phyloP scores from a whole-genome alignment of 495 filamentous ascomycete genomes.

The Thozetella sp. region DNA sequence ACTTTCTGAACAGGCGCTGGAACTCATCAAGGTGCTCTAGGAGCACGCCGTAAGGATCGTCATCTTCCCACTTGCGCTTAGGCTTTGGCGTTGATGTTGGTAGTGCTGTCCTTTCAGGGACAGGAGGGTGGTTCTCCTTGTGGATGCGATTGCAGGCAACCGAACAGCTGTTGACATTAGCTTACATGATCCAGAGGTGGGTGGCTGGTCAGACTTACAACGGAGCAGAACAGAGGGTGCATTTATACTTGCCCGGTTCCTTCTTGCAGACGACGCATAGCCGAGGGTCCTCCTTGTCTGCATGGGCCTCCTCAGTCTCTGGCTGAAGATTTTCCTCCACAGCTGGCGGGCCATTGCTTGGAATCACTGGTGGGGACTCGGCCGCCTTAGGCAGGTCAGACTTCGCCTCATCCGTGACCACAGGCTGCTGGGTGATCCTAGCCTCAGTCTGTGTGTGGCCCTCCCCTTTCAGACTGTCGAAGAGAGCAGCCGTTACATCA shows the following conservation, averaged over 20 bases:
- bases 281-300: slow-evolving; percentile 10
- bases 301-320: not conserved
- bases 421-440: not conserved
- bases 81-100: slow-evolving; percentile 21
- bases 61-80: slow-evolving; percentile 8
- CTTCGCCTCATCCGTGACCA: not conserved
- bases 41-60: slow-evolving; percentile 34
- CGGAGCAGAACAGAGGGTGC: slow-evolving; percentile 60
- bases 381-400: no score
- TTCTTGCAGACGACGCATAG: slow-evolving; percentile 61
- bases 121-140: slow-evolving; percentile 44
- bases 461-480: not conserved
- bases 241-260: slow-evolving; percentile 65
- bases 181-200: not conserved
- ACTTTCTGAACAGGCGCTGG: slow-evolving; percentile 48
- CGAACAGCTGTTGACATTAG: slow-evolving; percentile 58
- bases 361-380: no score
- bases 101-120: slow-evolving; percentile 11
- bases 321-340: not conserved
- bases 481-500: not conserved
- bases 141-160: slow-evolving; percentile 68
- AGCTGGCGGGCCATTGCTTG: not conserved
- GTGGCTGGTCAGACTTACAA: slow-evolving; percentile 48
- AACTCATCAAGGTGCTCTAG: slow-evolving; percentile 45
- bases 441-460: not conserved